Base-by-base conservation (phyloP, 768 basidiomycete genomes). In the Lactarius sp. region DNA sequence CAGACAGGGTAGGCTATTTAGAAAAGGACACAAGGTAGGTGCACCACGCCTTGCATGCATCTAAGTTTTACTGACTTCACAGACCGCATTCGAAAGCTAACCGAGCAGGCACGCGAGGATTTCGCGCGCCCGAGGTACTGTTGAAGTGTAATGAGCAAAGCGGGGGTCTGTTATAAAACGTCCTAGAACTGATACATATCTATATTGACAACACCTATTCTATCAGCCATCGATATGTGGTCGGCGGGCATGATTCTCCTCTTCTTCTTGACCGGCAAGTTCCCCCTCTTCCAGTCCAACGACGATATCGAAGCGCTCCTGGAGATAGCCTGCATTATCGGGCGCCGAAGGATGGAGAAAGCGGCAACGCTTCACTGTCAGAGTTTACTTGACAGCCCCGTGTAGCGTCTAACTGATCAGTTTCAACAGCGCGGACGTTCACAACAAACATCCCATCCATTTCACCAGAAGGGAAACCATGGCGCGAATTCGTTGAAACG, bases 281-380 rank as follows among this genome's bases (percentile, higher is more conserved):
- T 98, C 71, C 97, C 97, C 1, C 75, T 98, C 34, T 94, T 98
- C 76, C 90, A 93, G 69, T 93, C 94, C 20, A 90, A 83, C 69
- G 94, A 98, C 70, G 97, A 99, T 71, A 83, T 87, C 41, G 96
- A 99, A 73, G 97, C 95, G 6, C 78, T 98, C 20, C 90, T 98
- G 87, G 97, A 99, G 75, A 88, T 98, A 59, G 88, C 92, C 16
- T 78, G 85, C 12, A 87, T 99, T 50, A 84, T 97, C 65, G 97
- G 97, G 8, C 83, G 83, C 66, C 81, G 80, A 66, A 81, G 81
- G 56, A 92, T 97, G 82, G 96, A 96, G 71, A 86, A 82, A 70
- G 81, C 85, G 42, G 96, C 95, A 0, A 83, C 88, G 20, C 72
- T 98, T 49, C 97, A 99, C 73, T 92, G 96, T 98, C 72, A 37